phyloP scores from a whole-genome alignment of 345 rosid species.

The Excoecaria cochinchinensis region DNA sequence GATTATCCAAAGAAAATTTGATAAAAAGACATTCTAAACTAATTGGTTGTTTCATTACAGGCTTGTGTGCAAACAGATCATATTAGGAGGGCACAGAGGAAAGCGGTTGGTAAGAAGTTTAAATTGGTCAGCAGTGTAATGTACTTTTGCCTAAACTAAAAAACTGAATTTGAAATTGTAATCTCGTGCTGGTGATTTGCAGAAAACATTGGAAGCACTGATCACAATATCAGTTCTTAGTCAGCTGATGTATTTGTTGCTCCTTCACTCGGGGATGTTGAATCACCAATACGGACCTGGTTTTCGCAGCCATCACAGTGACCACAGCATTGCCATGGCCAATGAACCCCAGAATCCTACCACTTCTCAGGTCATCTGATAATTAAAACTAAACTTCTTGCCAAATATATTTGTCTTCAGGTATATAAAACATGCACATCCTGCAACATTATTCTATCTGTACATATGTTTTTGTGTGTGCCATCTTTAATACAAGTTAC shows the following conservation, averaged over 20 bases:
- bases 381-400: background rate
- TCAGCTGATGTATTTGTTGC: conserved; percentile 31
- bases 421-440: background rate
- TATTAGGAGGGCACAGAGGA: conserved; percentile 40
- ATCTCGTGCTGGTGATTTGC: conserved; percentile 13
- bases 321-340: background rate
- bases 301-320: conserved; percentile 14
- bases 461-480: background rate
- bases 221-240: conserved; percentile 24
- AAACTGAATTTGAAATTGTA: too few relatives aligned
- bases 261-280: conserved; percentile 26
- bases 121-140: background rate
- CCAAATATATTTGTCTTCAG: background rate
- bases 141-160: background rate
- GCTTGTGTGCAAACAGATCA: conserved; percentile 36
- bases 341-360: background rate
- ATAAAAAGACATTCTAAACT: background rate
- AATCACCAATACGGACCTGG: conserved; percentile 14
- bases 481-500: background rate
- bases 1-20: background rate
- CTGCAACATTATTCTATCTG: background rate
- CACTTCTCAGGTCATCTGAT: background rate
- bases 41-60: background rate
- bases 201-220: conserved; percentile 41
- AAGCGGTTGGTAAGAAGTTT: conserved; percentile 36